These are phyloP conservation scores for Kluyveromyces wickerhamii DNA, from an alignment of 805 yeast genomes.

Conservation along the genomic window DNA sequence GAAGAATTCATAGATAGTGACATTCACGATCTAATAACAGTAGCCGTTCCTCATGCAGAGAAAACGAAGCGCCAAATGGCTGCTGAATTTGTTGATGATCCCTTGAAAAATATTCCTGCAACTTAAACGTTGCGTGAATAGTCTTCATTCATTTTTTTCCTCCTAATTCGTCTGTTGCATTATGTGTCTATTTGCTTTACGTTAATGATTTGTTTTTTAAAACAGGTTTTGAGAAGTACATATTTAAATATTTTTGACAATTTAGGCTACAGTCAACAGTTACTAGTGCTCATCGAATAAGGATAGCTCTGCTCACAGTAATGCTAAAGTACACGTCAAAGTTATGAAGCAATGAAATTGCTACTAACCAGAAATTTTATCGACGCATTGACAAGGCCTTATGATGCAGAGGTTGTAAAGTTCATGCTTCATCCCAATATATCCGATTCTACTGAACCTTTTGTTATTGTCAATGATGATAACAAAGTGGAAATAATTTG, in stretches of 20 bases:
- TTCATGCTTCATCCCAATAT: slow-evolving; percentile 15
- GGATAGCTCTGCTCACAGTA: too few species aligned
- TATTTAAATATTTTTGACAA: too few species aligned
- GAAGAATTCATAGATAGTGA: slow-evolving; percentile 2
- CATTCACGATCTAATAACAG: neutral
- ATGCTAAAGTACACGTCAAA: too few species aligned
- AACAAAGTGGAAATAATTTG: slow-evolving; percentile 28
- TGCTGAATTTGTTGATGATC: neutral
- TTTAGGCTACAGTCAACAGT: too few species aligned
- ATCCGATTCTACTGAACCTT: slow-evolving; percentile 8
- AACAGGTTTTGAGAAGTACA: too few species aligned
- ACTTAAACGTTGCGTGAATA: neutral
- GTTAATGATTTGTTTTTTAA: neutral
- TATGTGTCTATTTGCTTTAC: neutral
- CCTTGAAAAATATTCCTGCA: neutral
- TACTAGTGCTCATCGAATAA: too few species aligned
- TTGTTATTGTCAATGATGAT: slow-evolving; percentile 9
- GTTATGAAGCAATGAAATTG: too few species aligned
- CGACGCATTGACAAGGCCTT: slow-evolving; percentile 11
- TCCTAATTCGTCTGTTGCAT: neutral
- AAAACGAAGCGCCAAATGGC: neutral
- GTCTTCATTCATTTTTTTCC: too few species aligned
- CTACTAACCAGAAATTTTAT: too few species aligned
- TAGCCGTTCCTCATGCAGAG: slow-evolving; percentile 3
- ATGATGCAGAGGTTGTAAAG: neutral